These are phyloP conservation scores for Ceratobasidium sp. DNA, from an alignment of 1,284 basidiomycete species.

Conservation along the genomic window DNA sequence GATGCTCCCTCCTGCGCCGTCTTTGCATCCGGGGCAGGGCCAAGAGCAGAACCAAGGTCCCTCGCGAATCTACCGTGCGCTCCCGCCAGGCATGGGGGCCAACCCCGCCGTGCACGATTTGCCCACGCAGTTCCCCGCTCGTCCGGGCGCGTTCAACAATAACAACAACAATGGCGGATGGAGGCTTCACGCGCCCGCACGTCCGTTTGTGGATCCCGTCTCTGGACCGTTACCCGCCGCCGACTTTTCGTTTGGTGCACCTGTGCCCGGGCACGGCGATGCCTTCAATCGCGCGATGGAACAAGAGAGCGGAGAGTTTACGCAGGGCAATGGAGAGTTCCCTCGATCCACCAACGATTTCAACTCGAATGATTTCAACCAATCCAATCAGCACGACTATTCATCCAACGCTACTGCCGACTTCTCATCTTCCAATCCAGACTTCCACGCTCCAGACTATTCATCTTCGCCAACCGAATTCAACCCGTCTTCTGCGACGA, in stretches of 20 bases:
- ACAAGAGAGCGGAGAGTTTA: not conserved
- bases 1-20: conserved; percentile 20
- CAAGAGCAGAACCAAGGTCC: not conserved
- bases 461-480: conserved; percentile 6
- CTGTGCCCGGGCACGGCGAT: conserved; percentile 32
- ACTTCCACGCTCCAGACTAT: not conserved
- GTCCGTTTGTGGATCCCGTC: conserved; percentile 32
- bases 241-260: conserved; percentile 48
- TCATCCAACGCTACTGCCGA: not conserved
- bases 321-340: too few relatives aligned
- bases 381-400: not conserved
- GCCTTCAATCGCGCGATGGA: conserved; percentile 35
- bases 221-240: conserved; percentile 45
- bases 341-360: too few relatives aligned
- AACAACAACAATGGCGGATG: not conserved
- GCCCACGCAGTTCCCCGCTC: conserved; percentile 30
- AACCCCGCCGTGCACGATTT: conserved; percentile 33
- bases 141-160: not conserved
- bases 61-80: conserved; percentile 7
- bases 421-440: conserved; percentile 3
- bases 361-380: too few relatives aligned
- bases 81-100: conserved; percentile 32
- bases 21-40: not conserved
- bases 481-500: not conserved
- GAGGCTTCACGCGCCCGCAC: not conserved